Evolutionary conservation across 2,329 filamentous ascomycete genomes (phyloP).

Genomic region (Hymenoscyphus occultus): DNA sequence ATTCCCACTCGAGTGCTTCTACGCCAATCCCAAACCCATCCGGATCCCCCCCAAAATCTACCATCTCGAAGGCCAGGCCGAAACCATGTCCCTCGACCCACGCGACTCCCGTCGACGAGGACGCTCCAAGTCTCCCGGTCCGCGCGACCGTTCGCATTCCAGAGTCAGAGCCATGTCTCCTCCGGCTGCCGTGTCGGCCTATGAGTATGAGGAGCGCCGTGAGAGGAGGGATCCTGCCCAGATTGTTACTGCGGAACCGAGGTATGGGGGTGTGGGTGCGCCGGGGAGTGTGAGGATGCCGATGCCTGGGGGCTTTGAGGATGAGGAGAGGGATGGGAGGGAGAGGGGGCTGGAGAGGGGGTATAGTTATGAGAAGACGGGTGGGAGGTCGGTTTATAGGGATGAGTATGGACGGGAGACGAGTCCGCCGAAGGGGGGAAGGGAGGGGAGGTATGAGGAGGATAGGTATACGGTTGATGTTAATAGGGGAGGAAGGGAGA

Average conservation of each 20-base stretch:
- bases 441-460: constrained; percentile 9
- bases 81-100: constrained; percentile 35
- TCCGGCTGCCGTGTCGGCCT: constrained; percentile 17
- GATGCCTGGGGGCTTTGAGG: constrained; percentile 25
- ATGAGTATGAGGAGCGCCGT: constrained; percentile 18
- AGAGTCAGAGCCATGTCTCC: constrained; percentile 18
- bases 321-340: constrained; percentile 20
- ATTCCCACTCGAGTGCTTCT: no score
- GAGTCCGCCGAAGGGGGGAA: constrained; percentile 8
- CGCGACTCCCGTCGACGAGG: constrained; percentile 30
- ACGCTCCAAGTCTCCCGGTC: constrained; percentile 33
- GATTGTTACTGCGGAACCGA: constrained; percentile 20
- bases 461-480: not conserved
- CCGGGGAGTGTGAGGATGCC: constrained; percentile 1
- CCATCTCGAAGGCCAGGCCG: not conserved
- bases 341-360: constrained; percentile 18
- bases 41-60: no score
- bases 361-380: constrained; percentile 6
- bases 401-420: constrained; percentile 20
- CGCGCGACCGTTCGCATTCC: constrained; percentile 27
- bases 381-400: constrained; percentile 1
- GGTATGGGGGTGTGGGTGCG: constrained; percentile 8
- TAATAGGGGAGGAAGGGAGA: not conserved
- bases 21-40: no score
- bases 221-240: constrained; percentile 14